A percentile compares a stretch with the other conserved stretches of the same genome.
Conservation (phyloP, 257 asterid species). For the Dorcoceras hygrometricum region DNA sequence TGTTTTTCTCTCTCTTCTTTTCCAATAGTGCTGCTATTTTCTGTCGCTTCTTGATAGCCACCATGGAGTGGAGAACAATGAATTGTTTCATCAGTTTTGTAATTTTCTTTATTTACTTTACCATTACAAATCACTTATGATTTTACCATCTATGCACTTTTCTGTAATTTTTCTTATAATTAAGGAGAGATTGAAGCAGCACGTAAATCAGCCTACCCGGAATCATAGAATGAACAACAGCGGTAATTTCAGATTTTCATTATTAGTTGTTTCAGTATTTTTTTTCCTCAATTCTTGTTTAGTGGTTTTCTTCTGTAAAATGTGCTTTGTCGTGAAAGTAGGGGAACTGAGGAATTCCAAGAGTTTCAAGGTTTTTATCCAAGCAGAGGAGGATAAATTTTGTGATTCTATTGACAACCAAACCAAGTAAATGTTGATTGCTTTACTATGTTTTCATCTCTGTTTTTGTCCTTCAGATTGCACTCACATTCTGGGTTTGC, state of each 20-base stretch:
- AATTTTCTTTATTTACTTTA: too few species aligned
- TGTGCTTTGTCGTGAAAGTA: slow-evolving; percentile 13
- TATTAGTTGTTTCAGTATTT: slow-evolving; percentile 13
- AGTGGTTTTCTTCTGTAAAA: slow-evolving; percentile 20
- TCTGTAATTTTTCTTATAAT: neutral
- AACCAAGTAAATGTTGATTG: slow-evolving; percentile 35
- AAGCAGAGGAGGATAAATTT: slow-evolving; percentile 33
- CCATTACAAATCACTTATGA: too few species aligned
- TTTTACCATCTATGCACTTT: neutral
- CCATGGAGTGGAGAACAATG: too few species aligned
- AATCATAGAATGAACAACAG: slow-evolving; percentile 22
- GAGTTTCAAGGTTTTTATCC: slow-evolving; percentile 47
- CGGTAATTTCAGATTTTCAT: slow-evolving; percentile 31
- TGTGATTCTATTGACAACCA: slow-evolving; percentile 29
- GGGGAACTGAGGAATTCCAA: slow-evolving; percentile 37
- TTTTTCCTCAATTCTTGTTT: neutral
- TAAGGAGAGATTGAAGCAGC: neutral
- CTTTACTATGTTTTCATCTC: neutral
- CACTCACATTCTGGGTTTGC: neutral
- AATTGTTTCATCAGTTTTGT: too few species aligned
- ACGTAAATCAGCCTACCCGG: neutral
- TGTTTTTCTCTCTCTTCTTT: too few species aligned
- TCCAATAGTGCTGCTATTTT: too few species aligned
- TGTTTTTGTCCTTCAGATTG: neutral
- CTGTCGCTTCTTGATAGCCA: too few species aligned